Base-by-base conservation (phyloP, 2,329 filamentous ascomycete genomes). In the Dryadomyces quercivorus region DNA sequence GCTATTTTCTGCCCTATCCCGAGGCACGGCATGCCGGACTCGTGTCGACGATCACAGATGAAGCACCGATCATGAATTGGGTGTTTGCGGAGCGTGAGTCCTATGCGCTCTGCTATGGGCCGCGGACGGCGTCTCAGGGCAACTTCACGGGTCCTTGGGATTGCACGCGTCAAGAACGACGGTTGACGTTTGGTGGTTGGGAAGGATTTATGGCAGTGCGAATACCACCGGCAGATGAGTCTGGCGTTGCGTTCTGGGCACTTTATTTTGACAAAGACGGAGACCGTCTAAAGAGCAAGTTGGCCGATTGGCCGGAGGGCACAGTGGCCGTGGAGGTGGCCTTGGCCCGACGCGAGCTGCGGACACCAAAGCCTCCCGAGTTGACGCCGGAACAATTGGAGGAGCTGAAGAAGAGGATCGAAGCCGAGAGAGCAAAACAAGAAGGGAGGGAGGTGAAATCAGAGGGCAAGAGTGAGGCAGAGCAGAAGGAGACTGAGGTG, bases 1-100 rank as follows among this genome's bases (percentile, higher is more conserved):
- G 78, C 26, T 81, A 82, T 60, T 81, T 72, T 59, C 66, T 81
- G 21, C 76, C 77, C 1, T 81, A 80, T 58, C 77, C 78, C 3
- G 77, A 77, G n/a, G 59, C 68, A n/a, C 56, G 64, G 26, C 68
- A 71, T 46, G 68, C 73, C 42, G 74, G 74, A 4, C 63, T 76
- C 2, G 73, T 76, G 31, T 74, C 70, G 50, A 75, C 72, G 10
- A 75, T 76, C 43, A 72, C 69, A 38, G 69, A 75, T 51, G 71
- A 71, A 15, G 71, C 73, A n/a, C 73, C 73, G 1, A 69, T 75
- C 58, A 65, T 76, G 60, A 76, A 76, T 62, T 76, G 74, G 74
- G 71, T 76, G 58, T 76, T 72, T 55, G 65, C 75, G 47, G 70
- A 76, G 61, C 67, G 66, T 50, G 61, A 70, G 18, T 73, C 72